These are phyloP conservation scores for Colletotrichum tropicicola DNA, from an alignment of 2,329 filamentous ascomycete species.

Conservation along the genomic window DNA sequence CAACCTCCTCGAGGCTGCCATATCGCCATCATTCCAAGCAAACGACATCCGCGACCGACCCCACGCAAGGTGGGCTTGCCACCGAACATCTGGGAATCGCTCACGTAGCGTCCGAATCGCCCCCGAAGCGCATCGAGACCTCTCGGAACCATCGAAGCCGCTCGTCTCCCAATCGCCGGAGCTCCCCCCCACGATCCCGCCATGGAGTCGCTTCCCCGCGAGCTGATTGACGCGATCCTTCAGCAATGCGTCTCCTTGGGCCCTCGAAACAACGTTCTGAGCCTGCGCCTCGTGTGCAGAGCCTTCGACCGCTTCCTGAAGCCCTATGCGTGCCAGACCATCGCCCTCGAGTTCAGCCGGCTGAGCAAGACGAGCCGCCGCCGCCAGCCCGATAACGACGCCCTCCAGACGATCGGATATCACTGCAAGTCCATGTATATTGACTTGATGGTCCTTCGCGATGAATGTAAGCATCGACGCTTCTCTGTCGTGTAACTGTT, in stretches of 20 bases:
- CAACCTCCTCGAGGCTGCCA: not conserved
- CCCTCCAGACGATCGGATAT: constrained; percentile 54
- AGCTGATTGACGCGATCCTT: constrained; percentile 58
- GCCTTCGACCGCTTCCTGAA: constrained; percentile 57
- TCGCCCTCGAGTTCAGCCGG: constrained; percentile 60
- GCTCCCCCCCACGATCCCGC: constrained; percentile 17
- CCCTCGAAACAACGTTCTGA: constrained; percentile 54
- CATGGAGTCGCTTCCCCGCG: constrained; percentile 58
- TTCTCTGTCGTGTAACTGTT: not conserved
- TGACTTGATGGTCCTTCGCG: constrained; percentile 62
- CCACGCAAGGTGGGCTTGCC: too few species aligned
- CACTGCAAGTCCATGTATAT: constrained; percentile 60
- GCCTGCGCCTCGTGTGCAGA: constrained; percentile 58
- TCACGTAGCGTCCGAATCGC: not conserved
- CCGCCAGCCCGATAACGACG: constrained; percentile 46
- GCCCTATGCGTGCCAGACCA: constrained; percentile 54
- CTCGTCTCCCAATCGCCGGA: not conserved
- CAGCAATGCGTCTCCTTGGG: constrained; percentile 48
- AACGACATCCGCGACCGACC: not conserved
- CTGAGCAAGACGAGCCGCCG: constrained; percentile 48
- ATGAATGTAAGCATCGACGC: constrained; percentile 49
- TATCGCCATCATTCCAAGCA: too few species aligned
- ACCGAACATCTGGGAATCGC: not conserved
- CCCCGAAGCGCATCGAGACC: not conserved
- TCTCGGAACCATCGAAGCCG: not conserved